Base-by-base conservation (phyloP, 2,329 filamentous ascomycete genomes). In the Chaetomium sp. region DNA sequence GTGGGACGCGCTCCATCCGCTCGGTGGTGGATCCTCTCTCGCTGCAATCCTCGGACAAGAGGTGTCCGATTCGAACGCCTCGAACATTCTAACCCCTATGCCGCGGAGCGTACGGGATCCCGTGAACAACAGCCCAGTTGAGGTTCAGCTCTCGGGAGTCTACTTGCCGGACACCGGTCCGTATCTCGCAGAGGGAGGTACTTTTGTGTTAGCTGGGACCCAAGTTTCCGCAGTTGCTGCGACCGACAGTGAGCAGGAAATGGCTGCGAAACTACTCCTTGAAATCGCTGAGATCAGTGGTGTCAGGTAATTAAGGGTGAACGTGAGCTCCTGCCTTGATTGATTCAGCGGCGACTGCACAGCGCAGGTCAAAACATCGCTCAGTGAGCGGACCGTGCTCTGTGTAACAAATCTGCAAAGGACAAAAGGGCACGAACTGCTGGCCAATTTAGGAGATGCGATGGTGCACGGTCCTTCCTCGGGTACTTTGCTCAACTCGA, bases 1-100 rank as follows among this genome's bases (percentile, higher is more conserved):
- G 38, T 51, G 38, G 49, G 49, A 51, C 32, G 38, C 40, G 32
- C 40, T 51, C 38, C 49, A 51, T 37, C 49, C 49, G 32, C 40
- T 51, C 44, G 49, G 49, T 51, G 49, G 49, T 44, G 40, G 49
- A 9, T 51, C 49, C 32, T 43, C 38, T 36, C 49, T 51, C 49
- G 49, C 49, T 3, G 38, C 49, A 43, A 1, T 51, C 6, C 2
- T 51, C 38, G 40, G 38, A 35, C 49, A 51, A 27, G 49, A 43
- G 40, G 33, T 44, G 40, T 35, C 49, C 49, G 12, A 51, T 51
- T 50, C 19, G 19, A 45, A 42, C 19, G 10, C 37, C 48, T 50
- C 48, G 19, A 42, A 37, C 37, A 42, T 7, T 42, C 48, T 37
- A 50, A 14, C 48, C 19, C 42, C 48, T 34, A n/a, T 8, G 10